Conservation (phyloP, 345 rosid genomes). For the Erysimum cheiranthoides region DNA sequence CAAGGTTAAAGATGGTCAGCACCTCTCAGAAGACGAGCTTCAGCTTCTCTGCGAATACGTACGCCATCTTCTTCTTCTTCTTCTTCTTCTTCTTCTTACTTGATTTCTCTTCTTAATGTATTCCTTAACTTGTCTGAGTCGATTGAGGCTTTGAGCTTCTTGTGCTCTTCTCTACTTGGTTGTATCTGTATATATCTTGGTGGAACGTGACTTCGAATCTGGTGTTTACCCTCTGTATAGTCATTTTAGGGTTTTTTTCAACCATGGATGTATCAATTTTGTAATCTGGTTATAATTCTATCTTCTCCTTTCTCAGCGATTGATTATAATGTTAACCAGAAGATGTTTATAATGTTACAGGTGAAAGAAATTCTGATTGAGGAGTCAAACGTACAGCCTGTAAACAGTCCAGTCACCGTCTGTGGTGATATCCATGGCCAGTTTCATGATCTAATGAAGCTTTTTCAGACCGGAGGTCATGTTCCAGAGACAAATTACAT, state of each 20-base stretch:
- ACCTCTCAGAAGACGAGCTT: constrained; percentile 92
- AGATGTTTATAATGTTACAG: constrained; percentile 48
- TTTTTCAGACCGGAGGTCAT: constrained; percentile 97
- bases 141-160: constrained; percentile 7
- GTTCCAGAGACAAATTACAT: constrained; percentile 98
- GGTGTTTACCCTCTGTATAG: constrained; percentile 10
- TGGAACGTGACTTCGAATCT: constrained; percentile 30
- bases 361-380: constrained; percentile 95
- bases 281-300: not conserved
- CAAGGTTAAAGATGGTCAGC: constrained; percentile 96
- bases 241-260: constrained; percentile 31
- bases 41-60: constrained; percentile 99
- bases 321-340: not conserved
- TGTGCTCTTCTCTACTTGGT: not conserved
- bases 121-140: not conserved
- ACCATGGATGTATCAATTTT: not conserved
- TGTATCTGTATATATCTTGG: constrained; percentile 9
- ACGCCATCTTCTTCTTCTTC: constrained; percentile 27
- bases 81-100: constrained; percentile 25
- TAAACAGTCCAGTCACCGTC: constrained; percentile 98
- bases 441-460: constrained; percentile 98
- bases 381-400: constrained; percentile 99
- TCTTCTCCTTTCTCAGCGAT: not conserved
- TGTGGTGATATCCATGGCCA: constrained; percentile 99
- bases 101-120: constrained; percentile 20